Conservation (phyloP, 2,329 filamentous ascomycete species). For the Ophiostoma ips region DNA sequence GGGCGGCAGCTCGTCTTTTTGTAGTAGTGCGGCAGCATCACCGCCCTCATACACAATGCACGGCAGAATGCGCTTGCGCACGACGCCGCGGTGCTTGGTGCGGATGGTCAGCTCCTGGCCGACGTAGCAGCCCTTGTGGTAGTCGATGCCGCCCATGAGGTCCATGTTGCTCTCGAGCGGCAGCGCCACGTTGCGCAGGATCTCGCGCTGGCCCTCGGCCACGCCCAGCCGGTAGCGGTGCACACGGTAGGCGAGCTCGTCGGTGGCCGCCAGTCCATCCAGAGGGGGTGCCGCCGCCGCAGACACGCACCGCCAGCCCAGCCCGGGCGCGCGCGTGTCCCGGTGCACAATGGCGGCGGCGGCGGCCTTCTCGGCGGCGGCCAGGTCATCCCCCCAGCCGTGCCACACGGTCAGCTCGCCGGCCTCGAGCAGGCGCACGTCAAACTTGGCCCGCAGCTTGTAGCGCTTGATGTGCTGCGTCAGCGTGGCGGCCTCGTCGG, state of each 20-base stretch:
- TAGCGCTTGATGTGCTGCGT: constrained; percentile 67
- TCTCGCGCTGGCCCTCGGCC: constrained; percentile 71
- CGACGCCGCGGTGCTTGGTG: constrained; percentile 85
- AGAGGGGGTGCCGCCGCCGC: constrained; percentile 1
- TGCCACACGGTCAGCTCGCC: constrained; percentile 59
- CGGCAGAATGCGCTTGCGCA: constrained; percentile 79
- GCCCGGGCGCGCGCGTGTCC: constrained; percentile 39
- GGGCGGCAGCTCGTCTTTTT: constrained; percentile 22
- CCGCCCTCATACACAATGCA: constrained; percentile 52
- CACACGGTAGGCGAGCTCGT: constrained; percentile 47
- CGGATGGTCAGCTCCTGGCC: constrained; percentile 94
- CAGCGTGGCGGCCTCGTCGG: constrained; percentile 45
- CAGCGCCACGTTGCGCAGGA: constrained; percentile 55
- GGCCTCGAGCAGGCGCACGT: constrained; percentile 48
- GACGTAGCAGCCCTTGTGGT: constrained; percentile 91
- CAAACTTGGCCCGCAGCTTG: constrained; percentile 70
- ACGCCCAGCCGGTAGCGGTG: constrained; percentile 69
- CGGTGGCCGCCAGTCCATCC: constrained; percentile 23
- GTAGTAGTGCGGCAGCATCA: constrained; percentile 26
- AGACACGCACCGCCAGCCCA: constrained; percentile 38
- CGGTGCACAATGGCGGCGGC: constrained; percentile 23
- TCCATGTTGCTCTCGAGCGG: constrained; percentile 88
- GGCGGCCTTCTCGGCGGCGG: not conserved
- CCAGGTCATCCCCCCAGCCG: constrained; percentile 46
- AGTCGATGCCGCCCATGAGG: constrained; percentile 72